phyloP scores from a whole-genome alignment of 1,139 yeast genomes.

The Candida sp. region DNA sequence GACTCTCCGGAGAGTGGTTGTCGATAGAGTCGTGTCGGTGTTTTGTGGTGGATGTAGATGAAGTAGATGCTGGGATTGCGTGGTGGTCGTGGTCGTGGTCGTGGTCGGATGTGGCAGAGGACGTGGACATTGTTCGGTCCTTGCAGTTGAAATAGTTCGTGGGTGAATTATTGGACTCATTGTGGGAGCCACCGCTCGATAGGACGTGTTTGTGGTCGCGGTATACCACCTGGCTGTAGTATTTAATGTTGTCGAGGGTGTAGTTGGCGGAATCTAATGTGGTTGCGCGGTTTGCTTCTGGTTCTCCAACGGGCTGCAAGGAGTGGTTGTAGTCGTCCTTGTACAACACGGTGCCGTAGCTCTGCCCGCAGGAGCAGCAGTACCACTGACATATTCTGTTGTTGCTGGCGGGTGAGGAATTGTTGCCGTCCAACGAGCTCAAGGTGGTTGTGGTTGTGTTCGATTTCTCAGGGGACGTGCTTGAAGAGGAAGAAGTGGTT shows the following conservation, averaged over 20 bases:
- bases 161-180: background rate
- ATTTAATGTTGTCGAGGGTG: slow-evolving; percentile 23
- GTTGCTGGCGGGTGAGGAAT: background rate
- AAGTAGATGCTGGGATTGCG: background rate
- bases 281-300: slow-evolving; percentile 1
- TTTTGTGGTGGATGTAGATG: background rate
- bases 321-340: slow-evolving; percentile 18
- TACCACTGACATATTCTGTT: slow-evolving; percentile 56
- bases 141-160: slow-evolving; percentile 11
- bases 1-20: slow-evolving; percentile 6
- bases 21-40: background rate
- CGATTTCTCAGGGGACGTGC: background rate
- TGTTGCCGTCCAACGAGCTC: background rate
- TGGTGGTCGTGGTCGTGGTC: background rate
- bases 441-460: background rate
- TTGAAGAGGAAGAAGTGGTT: background rate
- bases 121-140: background rate
- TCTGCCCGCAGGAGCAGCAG: slow-evolving; percentile 57
- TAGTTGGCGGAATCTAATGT: slow-evolving; percentile 9
- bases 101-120: background rate
- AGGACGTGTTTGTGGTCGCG: slow-evolving; percentile 17
- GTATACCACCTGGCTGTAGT: slow-evolving; percentile 34
- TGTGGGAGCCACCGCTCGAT: background rate
- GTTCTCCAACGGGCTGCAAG: slow-evolving; percentile 3
- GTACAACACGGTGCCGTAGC: slow-evolving; percentile 46